A percentile compares a stretch with the other conserved stretches of the same genome.
These are phyloP conservation scores for Quercus wislizeni DNA, from an alignment of 306 rosid genomes.

Conservation along the genomic window DNA sequence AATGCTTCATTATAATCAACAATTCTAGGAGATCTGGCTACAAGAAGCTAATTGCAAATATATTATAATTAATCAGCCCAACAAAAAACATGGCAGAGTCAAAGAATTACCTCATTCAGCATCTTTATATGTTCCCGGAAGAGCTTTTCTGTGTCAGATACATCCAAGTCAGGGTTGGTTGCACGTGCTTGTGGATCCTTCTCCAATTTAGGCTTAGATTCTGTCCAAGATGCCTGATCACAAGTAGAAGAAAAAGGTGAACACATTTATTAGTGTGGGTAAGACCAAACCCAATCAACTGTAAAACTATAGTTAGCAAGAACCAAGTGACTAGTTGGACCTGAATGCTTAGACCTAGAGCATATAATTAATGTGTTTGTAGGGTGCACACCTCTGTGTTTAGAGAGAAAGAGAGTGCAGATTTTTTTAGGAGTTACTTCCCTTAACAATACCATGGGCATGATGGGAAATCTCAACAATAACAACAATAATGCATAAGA, in stretches of 20 bases:
- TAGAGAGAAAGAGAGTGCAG: not conserved
- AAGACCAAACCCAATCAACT: not conserved
- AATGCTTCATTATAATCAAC: not conserved
- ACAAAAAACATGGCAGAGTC: not conserved
- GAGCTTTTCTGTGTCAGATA: conserved; percentile 79
- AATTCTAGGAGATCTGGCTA: not conserved
- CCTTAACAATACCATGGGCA: not conserved
- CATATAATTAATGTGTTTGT: not conserved
- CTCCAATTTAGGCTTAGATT: conserved; percentile 71
- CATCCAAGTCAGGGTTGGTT: conserved; percentile 67
- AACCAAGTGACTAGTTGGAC: not conserved
- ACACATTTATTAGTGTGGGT: not conserved
- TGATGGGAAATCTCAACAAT: not conserved
- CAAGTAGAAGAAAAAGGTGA: not conserved
- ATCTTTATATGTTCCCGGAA: conserved; percentile 85
- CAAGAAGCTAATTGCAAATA: not conserved
- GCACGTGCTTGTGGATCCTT: conserved; percentile 94
- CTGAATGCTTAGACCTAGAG: not conserved
- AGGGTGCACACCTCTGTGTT: not conserved
- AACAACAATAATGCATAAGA: not conserved
- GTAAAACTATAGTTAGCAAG: conserved; percentile 1
- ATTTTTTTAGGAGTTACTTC: not conserved
- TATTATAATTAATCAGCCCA: not conserved
- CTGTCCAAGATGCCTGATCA: conserved; percentile 90
- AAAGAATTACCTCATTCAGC: conserved; percentile 75